Evolutionary conservation across 2,329 filamentous ascomycete species (phyloP), one percentile per base, ranked within the genome.

Genomic region (Aureobasidium sp.): DNA sequence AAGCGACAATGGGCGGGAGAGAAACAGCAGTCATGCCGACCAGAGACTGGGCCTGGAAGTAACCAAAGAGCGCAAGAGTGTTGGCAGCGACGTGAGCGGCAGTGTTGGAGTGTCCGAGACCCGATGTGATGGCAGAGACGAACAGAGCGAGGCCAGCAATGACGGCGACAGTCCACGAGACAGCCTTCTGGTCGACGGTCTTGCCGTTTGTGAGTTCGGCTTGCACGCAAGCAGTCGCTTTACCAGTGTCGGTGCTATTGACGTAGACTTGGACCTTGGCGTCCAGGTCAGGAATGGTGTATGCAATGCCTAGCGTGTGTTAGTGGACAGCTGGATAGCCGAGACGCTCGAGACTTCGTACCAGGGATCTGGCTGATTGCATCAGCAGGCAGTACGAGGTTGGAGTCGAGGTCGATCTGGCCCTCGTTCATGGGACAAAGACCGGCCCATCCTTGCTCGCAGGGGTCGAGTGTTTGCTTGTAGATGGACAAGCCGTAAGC

Each of bases 11-110:
- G 0, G 93, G 93, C 10, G 93, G 93, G 58, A 96, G 82, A 47
- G 81, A 79, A 15, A 96, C 87, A 21, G 87, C 84, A 58, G 87
- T 89, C 74, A 96, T 86, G 64, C 92, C 92, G 68, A 96, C 80
- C 74, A 96, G 90, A 27, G 93, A 92, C 74, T 96, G 92, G 4
- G 90, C 85, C 75, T 97, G 93, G 81, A 96, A 96, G 75, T 94
- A 96, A 63, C 88, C 84, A 71, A 96, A 95, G 31, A 97, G 84
- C n/a, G 92, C 94, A 64, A 96, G 82, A 3, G 93, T 90, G 70
- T 95, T 96, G 60, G 92, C 88, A 59, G 93, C 93, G 64, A 97
- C 89, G 74, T 97, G 93, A 54, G 93, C 91, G 49, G 93, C 92
- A 5, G 93, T 93, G 73, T 96, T 96, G 53, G 90, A 90, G 74